Evolutionary conservation across 306 rosid genomes (phyloP).

Genomic region (Cyclanthera cordifolia): DNA sequence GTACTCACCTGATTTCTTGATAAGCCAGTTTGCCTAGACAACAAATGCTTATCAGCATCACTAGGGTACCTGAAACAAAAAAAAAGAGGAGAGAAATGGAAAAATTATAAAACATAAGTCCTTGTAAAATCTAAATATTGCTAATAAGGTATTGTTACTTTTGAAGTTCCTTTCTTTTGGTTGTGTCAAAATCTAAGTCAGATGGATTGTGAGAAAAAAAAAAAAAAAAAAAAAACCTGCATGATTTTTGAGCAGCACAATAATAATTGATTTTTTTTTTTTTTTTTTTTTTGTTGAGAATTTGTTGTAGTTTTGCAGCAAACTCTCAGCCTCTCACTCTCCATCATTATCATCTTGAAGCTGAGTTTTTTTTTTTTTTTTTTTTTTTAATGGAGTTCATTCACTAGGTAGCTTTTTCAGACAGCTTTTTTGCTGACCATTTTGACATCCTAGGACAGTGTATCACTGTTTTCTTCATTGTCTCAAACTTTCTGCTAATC

Average conservation of each 20-base stretch:
- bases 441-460: constrained; percentile 12
- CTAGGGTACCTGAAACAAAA: constrained; percentile 21
- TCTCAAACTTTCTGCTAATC: background rate
- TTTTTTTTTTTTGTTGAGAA: background rate
- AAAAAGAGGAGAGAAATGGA: background rate
- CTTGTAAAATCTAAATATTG: too few species aligned
- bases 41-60: constrained; percentile 19
- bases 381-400: background rate
- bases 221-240: too few species aligned
- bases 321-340: too few species aligned
- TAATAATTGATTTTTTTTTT: background rate
- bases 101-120: background rate
- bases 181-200: constrained; percentile 8
- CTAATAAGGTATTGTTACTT: background rate
- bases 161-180: background rate
- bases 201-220: background rate
- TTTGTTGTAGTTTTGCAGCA: background rate
- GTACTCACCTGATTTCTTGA: constrained; percentile 21
- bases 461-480: constrained; percentile 11
- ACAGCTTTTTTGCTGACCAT: constrained; percentile 14
- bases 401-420: background rate
- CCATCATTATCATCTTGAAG: background rate
- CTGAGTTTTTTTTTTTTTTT: too few species aligned
- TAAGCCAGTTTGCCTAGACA: constrained; percentile 19
- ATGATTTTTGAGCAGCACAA: background rate